Evolutionary conservation across 2,329 filamentous ascomycete species (phyloP).

Genomic region (Hyphodiscus sp.): DNA sequence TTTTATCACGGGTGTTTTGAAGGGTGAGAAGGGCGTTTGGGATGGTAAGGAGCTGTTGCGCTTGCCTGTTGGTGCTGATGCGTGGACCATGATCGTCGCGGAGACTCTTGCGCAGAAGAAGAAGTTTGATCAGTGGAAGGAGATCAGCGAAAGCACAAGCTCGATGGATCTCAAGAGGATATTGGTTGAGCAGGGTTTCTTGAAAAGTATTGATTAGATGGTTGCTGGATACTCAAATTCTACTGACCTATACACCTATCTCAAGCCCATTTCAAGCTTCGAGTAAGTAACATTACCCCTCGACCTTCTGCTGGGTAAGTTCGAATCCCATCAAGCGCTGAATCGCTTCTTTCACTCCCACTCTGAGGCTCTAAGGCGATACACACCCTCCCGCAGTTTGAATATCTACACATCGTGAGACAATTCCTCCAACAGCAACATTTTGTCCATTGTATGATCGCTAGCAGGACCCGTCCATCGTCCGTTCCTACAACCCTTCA

Average conservation of each 20-base stretch:
- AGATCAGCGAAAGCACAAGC: background rate
- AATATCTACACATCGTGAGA: no score
- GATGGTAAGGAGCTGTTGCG: background rate
- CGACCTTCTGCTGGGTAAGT: no score
- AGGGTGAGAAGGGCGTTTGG: background rate
- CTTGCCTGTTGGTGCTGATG: background rate
- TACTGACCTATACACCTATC: no score
- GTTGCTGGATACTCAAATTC: no score
- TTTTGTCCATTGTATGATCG: constrained; percentile 54
- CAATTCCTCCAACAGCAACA: constrained; percentile 1
- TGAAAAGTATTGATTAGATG: background rate
- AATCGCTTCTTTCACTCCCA: no score
- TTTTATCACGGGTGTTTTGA: background rate
- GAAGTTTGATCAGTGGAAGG: background rate
- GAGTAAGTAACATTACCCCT: no score
- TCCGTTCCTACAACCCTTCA: constrained; percentile 31
- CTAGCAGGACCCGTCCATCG: constrained; percentile 39
- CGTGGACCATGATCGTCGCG: background rate
- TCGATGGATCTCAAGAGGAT: background rate
- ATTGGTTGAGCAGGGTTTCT: background rate
- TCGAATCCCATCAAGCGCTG: no score
- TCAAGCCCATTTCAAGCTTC: no score
- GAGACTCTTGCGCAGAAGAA: background rate
- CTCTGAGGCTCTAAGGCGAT: no score
- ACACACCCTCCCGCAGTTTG: no score